Base-by-base conservation (phyloP, 2,329 filamentous ascomycete species). In the Fusarium nematophilum region DNA sequence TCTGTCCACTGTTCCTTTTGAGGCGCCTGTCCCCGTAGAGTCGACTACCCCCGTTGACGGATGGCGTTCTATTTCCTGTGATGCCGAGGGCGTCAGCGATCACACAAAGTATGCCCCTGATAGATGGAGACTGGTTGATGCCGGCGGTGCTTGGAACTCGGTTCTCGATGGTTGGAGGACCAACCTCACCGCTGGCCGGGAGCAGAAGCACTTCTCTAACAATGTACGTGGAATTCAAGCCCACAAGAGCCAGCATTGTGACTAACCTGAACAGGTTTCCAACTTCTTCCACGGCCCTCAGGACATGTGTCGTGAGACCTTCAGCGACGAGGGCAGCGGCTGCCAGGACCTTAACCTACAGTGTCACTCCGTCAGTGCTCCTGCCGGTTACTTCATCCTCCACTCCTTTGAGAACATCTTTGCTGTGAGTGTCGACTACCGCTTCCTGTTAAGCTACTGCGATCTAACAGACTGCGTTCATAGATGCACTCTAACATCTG, bases 401-500 rank as follows among this genome's bases (percentile, higher is more conserved):
- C 50, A 57, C 10, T 57, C 54, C 0, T 55, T 57, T 8, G 54
- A 57, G 25, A 57, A 57, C 2, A 17, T 57, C 8, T 57, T 57
- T 21, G 13, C 54, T 39, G 46, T 44, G 0, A 55, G 37, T 27
- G 3, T 18, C 26, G 13, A 6, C 6, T 2, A 7, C 18, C 6
- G 5, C 4, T 8, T 9, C 9, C 10, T 4, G 1, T 3, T 27
- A 9, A 11, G 5, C 18, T 29, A n/a, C 9, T 5, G 18, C 4
- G 14, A 2, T 9, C 21, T 18, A 8, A 48, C 17, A n/a, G 14
- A 29, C n/a, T n/a, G n/a, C 4, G 9, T 11, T 43, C 3, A 1
- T 3, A 49, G 54, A 53, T 59, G 47, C 57, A 59, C 43, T 47
- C 47, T n/a, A 59, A 59, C 25, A 59, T 59, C 3, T 59, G 56